A percentile compares a stretch with the other conserved stretches of the same genome.
These are phyloP conservation scores for Rhytidhysteron rufulum DNA, from an alignment of 2,329 filamentous ascomycete genomes.

Conservation along the genomic window DNA sequence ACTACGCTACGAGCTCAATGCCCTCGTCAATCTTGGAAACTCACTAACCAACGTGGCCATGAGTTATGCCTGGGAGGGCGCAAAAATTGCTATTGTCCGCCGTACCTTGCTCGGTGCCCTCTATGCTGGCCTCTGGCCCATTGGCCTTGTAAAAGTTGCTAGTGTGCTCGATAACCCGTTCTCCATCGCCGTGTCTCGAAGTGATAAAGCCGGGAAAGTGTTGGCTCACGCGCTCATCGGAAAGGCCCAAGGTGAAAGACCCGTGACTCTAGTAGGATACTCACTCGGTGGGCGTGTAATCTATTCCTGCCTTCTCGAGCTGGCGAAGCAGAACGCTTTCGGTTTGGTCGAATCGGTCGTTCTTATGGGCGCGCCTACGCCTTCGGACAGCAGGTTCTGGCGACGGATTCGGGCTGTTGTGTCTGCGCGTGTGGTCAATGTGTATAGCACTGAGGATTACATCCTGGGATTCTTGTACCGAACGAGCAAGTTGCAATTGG, in stretches of 20 bases:
- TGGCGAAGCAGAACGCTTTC: constrained; percentile 75
- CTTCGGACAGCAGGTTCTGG: constrained; percentile 69
- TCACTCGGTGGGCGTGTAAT: constrained; percentile 77
- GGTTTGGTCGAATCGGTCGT: constrained; percentile 79
- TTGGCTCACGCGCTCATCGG: constrained; percentile 78
- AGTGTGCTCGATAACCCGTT: constrained; percentile 76
- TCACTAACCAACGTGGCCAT: constrained; percentile 73
- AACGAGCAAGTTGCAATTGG: constrained; percentile 73
- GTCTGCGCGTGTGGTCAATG: constrained; percentile 76
- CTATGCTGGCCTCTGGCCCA: constrained; percentile 44
- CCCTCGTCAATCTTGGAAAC: constrained; percentile 70
- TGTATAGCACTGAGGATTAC: constrained; percentile 81
- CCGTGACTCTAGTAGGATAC: constrained; percentile 77
- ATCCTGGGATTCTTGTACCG: constrained; percentile 83
- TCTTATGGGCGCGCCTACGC: constrained; percentile 74
- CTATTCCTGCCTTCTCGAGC: constrained; percentile 70
- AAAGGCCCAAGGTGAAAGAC: constrained; percentile 72
- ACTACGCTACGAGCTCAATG: constrained; percentile 75
- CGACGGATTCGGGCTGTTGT: constrained; percentile 72
- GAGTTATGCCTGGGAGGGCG: constrained; percentile 71
- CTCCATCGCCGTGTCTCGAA: constrained; percentile 67
- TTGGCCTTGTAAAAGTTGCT: constrained; percentile 42
- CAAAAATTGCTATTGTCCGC: constrained; percentile 69
- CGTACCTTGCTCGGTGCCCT: constrained; percentile 46
- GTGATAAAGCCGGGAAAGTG: constrained; percentile 74